These are phyloP conservation scores for Phytophthora pseudosyringae DNA, from an alignment of 352 stramenopile genomes.

Conservation along the genomic window DNA sequence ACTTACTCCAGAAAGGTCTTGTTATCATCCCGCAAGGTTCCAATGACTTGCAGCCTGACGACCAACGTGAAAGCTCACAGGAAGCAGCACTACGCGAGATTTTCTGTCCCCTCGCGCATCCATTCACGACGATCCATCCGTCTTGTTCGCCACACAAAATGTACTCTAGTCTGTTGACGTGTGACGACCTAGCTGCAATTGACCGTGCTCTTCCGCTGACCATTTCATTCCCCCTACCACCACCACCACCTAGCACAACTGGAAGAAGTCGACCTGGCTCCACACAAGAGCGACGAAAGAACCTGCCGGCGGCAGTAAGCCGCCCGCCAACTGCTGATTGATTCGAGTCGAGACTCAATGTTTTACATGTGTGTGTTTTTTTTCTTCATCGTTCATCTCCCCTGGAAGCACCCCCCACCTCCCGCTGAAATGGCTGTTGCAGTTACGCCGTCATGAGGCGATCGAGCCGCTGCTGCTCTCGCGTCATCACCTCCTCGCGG, in stretches of 20 bases:
- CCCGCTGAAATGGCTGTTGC: not conserved
- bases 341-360: slow-evolving; percentile 34
- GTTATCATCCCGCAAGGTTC: slow-evolving; percentile 46
- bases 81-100: slow-evolving; percentile 33
- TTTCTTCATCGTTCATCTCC: slow-evolving; percentile 26
- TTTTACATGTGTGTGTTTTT: slow-evolving; percentile 33
- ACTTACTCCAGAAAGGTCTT: slow-evolving; percentile 59
- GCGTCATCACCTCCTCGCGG: slow-evolving; percentile 68
- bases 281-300: slow-evolving; percentile 38
- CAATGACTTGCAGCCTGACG: slow-evolving; percentile 18
- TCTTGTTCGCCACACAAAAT: slow-evolving; percentile 52
- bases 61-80: slow-evolving; percentile 24
- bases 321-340: slow-evolving; percentile 33
- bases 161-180: slow-evolving; percentile 54
- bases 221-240: slow-evolving; percentile 17
- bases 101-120: slow-evolving; percentile 52
- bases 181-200: slow-evolving; percentile 48
- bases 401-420: not conserved
- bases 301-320: slow-evolving; percentile 20
- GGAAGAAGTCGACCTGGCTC: slow-evolving; percentile 31
- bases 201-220: slow-evolving; percentile 43
- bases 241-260: slow-evolving; percentile 29
- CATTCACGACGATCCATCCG: slow-evolving; percentile 45
- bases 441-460: slow-evolving; percentile 49
- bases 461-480: slow-evolving; percentile 68